Percentiles rank a stretch among this genome's conserved stretches.
Evolutionary conservation across 2,329 filamentous ascomycete species (phyloP).

Genomic region (Exophiala xenobiotica): DNA sequence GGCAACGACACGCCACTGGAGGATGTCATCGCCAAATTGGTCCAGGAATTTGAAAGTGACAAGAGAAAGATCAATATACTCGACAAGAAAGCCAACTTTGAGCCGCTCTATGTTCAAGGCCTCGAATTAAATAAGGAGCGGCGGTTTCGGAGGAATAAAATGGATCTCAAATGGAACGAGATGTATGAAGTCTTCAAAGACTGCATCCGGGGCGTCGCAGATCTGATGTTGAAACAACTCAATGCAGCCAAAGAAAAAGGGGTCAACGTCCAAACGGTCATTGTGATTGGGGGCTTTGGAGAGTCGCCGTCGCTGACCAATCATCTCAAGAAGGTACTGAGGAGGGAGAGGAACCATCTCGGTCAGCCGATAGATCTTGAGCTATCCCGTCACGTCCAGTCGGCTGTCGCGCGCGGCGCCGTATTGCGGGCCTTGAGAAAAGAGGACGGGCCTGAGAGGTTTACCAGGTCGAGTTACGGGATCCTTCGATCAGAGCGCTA

Average conservation of each 20-base stretch:
- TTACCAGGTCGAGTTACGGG: constrained; percentile 35
- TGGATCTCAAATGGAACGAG: constrained; percentile 20
- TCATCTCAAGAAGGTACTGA: constrained; percentile 25
- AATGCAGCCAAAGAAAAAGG: constrained; percentile 29
- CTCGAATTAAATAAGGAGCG: neutral
- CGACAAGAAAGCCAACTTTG: neutral
- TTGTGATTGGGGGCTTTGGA: constrained; percentile 37
- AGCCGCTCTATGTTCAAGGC: neutral
- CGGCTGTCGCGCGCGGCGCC: constrained; percentile 35
- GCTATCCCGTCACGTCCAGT: neutral
- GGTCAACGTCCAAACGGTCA: constrained; percentile 31
- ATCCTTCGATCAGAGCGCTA: constrained; percentile 29
- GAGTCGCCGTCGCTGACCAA: constrained; percentile 32
- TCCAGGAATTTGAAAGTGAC: constrained; percentile 18
- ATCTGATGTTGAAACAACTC: constrained; percentile 30
- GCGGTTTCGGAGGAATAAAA: neutral
- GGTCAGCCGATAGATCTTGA: constrained; percentile 1
- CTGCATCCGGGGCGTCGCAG: constrained; percentile 21
- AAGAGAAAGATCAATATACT: constrained; percentile 4
- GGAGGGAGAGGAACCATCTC: constrained; percentile 21
- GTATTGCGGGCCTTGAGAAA: constrained; percentile 35
- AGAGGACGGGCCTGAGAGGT: constrained; percentile 31
- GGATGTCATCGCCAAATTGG: constrained; percentile 20
- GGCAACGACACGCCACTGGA: neutral
- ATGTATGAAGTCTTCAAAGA: constrained; percentile 27